Conservation (phyloP, 306 rosid species). For the Vigna mungo region DNA sequence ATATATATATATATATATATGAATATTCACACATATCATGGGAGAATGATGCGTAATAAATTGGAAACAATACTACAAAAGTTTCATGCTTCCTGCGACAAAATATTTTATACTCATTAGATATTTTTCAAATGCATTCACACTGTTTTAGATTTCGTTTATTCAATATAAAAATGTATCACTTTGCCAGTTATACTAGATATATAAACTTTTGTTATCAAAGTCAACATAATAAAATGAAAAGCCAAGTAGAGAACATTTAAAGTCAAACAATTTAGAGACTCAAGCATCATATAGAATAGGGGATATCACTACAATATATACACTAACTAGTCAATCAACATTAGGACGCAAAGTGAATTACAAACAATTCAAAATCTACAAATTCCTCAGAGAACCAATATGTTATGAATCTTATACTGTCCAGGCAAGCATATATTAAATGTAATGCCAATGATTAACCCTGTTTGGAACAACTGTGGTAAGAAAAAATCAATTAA, state of each 20-base stretch:
- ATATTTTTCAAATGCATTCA: too few species aligned
- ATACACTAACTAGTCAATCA: conserved; percentile 12
- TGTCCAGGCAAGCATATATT: background rate
- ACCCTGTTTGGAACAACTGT: too few species aligned
- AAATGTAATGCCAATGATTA: background rate
- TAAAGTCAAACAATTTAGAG: conserved; percentile 13
- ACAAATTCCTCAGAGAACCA: background rate
- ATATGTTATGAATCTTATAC: background rate
- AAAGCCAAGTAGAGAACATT: background rate
- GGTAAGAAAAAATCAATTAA: too few species aligned
- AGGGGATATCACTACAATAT: background rate
- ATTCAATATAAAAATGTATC: too few species aligned
- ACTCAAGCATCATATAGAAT: background rate
- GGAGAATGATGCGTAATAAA: background rate
- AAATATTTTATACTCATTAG: too few species aligned
- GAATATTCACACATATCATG: background rate
- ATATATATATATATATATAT: too few species aligned
- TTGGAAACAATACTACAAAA: too few species aligned
- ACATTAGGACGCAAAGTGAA: conserved; percentile 8
- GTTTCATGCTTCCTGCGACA: too few species aligned
- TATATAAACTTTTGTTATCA: too few species aligned
- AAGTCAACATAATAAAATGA: background rate
- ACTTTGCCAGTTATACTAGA: too few species aligned
- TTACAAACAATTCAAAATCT: conserved; percentile 7
- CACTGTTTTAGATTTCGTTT: too few species aligned